These are phyloP conservation scores for Gracilaria vermiculophylla DNA, from an alignment of 23 red algal genomes.

Conservation along the genomic window DNA sequence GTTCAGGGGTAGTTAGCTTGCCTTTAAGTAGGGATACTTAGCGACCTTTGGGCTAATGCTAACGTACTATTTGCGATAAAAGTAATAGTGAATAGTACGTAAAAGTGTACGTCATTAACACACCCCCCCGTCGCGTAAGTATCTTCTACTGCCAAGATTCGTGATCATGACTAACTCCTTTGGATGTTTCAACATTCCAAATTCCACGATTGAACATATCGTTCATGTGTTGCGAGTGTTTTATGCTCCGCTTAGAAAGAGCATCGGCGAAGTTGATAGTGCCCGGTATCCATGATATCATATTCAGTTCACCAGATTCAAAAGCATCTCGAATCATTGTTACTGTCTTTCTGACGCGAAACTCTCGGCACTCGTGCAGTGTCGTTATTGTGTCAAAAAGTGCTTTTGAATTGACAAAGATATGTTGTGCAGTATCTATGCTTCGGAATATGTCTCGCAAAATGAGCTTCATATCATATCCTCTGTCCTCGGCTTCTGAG, in stretches of 20 bases:
- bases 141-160: not conserved
- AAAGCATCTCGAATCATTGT: not conserved
- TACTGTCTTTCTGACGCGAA: not conserved
- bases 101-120: not conserved
- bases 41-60: not conserved
- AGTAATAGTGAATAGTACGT: not conserved
- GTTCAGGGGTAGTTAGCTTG: too few relatives aligned
- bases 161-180: not conserved
- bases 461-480: not conserved
- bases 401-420: not conserved
- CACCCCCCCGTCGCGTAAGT: not conserved
- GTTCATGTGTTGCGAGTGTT: not conserved
- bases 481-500: not conserved
- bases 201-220: not conserved
- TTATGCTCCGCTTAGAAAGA: not conserved
- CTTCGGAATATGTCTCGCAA: not conserved
- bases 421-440: not conserved
- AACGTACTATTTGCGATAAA: too few relatives aligned
- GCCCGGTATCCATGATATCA: not conserved
- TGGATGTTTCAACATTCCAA: not conserved
- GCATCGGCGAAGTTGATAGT: not conserved
- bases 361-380: not conserved
- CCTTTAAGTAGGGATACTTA: not conserved
- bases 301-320: not conserved
- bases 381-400: conserved; percentile 1